Conservation (phyloP, 2,329 filamentous ascomycete genomes). For the Chaetomiaceae sp. region DNA sequence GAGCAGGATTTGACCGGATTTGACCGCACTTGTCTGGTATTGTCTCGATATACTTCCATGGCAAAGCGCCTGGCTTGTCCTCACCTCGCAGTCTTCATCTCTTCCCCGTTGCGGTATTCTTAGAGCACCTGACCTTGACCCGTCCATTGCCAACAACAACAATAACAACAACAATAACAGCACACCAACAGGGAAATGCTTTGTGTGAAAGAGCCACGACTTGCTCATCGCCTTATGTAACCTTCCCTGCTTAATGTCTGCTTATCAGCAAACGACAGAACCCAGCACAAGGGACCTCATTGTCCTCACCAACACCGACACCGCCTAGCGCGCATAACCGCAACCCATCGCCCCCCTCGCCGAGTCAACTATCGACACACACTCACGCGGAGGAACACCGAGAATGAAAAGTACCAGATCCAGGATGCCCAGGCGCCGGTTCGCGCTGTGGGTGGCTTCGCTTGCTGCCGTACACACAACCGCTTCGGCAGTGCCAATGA, state of each 20-base stretch:
- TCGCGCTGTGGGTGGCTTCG: slow-evolving; percentile 34
- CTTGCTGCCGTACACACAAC: slow-evolving; percentile 35
- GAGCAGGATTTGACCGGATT: slow-evolving; percentile 4
- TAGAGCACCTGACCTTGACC: slow-evolving; percentile 4
- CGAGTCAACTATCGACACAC: background rate
- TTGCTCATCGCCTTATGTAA: background rate
- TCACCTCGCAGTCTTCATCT: slow-evolving; percentile 2
- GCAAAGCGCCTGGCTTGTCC: slow-evolving; percentile 6
- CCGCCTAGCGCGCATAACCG: background rate
- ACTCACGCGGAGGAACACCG: background rate
- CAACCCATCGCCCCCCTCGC: background rate
- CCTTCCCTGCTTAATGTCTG: slow-evolving; percentile 5
- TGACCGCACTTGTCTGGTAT: background rate
- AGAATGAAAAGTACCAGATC: background rate
- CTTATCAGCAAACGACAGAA: slow-evolving; percentile 1
- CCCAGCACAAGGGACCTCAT: slow-evolving; percentile 7
- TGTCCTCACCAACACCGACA: background rate
- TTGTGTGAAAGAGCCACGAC: slow-evolving; percentile 4
- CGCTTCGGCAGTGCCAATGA: slow-evolving; percentile 36
- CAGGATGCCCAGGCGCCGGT: slow-evolving; percentile 30
- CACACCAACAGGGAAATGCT: slow-evolving; percentile 11
- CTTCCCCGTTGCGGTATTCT: slow-evolving; percentile 4
- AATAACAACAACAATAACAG: no score
- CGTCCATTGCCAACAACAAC: slow-evolving; percentile 6
- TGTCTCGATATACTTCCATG: slow-evolving; percentile 18